Evolutionary conservation across 495 filamentous ascomycete genomes (phyloP), one percentile per base, ranked within the genome.

Genomic region (Barbatosphaeria neglecta): DNA sequence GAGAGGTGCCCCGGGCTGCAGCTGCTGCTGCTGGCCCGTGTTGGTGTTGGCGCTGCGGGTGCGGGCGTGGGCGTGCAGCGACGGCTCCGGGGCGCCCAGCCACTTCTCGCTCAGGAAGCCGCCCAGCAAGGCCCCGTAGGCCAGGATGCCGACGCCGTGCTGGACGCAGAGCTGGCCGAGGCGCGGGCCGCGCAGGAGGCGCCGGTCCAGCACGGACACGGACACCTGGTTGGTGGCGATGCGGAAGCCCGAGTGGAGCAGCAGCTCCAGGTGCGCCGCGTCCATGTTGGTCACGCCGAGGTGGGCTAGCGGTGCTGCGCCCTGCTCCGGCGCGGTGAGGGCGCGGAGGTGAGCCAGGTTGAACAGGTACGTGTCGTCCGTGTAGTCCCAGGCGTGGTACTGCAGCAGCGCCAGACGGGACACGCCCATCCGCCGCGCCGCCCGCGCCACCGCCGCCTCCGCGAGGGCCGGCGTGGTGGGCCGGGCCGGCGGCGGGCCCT

Each of bases 241-340:
- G 11, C 48, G 50, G 38, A 65, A 47, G 11, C 64, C 64, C 40
- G 48, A 60, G 8, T 64, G 55, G n/a, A 64, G n/a, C 17, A 64
- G 49, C 31, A 56, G 49, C 33, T 61, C 50, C 28, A 65, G 56
- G 43, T 60, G 58, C 37, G 59, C 39, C 15, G 56, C 46, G 45
- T 68, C 65, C 44, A 63, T 60, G 48, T 68, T 67, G 45, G 60
- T 64, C 8, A 68, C 56, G n/a, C 65, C 65, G 19, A 67, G 43
- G 33, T 49, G 57, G 28, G 49, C 48, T 9, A 65, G 51, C 23
- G 54, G 31, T 50, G 17, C 43, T 48, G 27, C 60, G 44, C 17
- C 57, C 4, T n/a, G 16, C 31, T 11, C 10, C 31, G 10, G 9
- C 16, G 11, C 31, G 31, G 13, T 35, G 25, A 68, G 53, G 22